phyloP scores from a whole-genome alignment of 75 land plant genomes.

The Sequoiadendron giganteum region DNA sequence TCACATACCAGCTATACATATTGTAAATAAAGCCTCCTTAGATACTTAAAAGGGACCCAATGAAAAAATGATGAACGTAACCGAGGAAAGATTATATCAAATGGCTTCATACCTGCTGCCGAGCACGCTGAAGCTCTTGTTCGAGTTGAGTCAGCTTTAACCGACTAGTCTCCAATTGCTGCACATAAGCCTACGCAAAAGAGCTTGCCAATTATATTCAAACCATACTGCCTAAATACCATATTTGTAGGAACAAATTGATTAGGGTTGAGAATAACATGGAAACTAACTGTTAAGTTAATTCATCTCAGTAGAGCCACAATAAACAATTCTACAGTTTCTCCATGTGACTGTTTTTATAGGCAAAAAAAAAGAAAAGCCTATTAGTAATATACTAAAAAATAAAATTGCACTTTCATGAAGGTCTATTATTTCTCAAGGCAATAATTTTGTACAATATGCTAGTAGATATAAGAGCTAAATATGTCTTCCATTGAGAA shows the following conservation, averaged over 20 bases:
- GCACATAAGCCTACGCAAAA: constrained; percentile 58
- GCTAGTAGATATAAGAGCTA: too few species aligned
- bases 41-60: not conserved
- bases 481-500: too few species aligned
- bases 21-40: not conserved
- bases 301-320: not conserved
- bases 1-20: not conserved
- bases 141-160: constrained; percentile 54
- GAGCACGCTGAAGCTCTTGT: constrained; percentile 56
- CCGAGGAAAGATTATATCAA: not conserved
- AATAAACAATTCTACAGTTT: not conserved
- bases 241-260: not conserved
- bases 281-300: not conserved
- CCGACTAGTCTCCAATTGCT: constrained; percentile 52
- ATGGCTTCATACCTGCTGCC: constrained; percentile 38
- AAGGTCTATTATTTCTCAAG: not conserved
- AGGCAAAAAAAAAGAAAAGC: not conserved
- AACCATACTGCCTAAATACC: not conserved
- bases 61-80: not conserved
- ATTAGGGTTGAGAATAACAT: not conserved
- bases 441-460: not conserved
- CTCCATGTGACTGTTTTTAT: not conserved
- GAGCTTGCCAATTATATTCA: not conserved
- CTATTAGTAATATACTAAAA: not conserved
- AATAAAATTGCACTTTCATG: not conserved